These are phyloP conservation scores for Pyricularia sp. DNA, from an alignment of 2,329 filamentous ascomycete genomes.

Conservation along the genomic window DNA sequence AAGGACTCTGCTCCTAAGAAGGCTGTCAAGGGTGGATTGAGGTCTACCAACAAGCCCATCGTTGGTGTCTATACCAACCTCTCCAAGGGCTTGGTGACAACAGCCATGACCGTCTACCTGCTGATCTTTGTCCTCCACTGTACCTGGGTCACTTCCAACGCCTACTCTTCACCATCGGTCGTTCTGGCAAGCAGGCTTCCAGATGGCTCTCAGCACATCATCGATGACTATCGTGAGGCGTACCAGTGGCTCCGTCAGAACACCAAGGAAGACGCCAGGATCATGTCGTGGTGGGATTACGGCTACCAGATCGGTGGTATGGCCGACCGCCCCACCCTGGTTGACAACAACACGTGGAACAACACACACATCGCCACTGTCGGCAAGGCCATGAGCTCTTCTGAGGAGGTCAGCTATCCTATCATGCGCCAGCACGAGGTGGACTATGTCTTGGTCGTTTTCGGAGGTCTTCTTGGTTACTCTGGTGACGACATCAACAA, in stretches of 20 bases:
- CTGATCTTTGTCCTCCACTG: slow-evolving; percentile 93
- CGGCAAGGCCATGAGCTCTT: slow-evolving; percentile 95
- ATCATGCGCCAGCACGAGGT: slow-evolving; percentile 98
- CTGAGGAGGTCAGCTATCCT: slow-evolving; percentile 94
- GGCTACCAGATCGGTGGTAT: slow-evolving; percentile 99
- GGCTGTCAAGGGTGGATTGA: slow-evolving; percentile 43
- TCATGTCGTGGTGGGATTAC: slow-evolving; percentile 99
- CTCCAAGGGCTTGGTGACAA: slow-evolving; percentile 69
- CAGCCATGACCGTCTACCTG: slow-evolving; percentile 63
- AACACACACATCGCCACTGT: slow-evolving; percentile 99
- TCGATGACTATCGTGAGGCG: slow-evolving; percentile 97
- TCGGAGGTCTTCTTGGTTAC: slow-evolving; percentile 90
- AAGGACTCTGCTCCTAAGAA: slow-evolving; percentile 47
- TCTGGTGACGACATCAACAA: slow-evolving; percentile 99
- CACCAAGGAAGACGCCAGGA: slow-evolving; percentile 85
- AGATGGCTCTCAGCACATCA: slow-evolving; percentile 94
- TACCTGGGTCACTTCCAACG: slow-evolving; percentile 98
- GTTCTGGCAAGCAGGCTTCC: slow-evolving; percentile 85
- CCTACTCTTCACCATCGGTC: slow-evolving; percentile 95
- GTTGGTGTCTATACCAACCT: slow-evolving; percentile 73
- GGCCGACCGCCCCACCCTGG: slow-evolving; percentile 91
- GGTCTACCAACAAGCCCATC: slow-evolving; percentile 57
- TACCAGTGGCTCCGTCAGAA: slow-evolving; percentile 99
- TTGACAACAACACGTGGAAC: slow-evolving; percentile 99
- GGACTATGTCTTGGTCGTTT: slow-evolving; percentile 96